A percentile compares a stretch with the other conserved stretches of the same genome.
Evolutionary conservation across 768 basidiomycete species (phyloP).

Genomic region (Rhizopogon roseolus): DNA sequence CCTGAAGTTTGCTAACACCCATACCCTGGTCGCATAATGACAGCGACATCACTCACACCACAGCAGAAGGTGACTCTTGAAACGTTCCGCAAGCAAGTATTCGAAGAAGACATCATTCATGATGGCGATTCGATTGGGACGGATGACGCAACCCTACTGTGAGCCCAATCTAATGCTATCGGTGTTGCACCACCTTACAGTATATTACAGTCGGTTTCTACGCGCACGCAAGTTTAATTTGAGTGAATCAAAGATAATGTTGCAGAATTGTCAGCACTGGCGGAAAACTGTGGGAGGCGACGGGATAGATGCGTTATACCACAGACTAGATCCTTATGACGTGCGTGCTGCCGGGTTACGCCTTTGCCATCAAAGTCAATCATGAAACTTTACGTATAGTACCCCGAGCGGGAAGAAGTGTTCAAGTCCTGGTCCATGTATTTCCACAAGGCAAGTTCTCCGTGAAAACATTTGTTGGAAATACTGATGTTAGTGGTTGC

Average conservation of each 20-base stretch:
- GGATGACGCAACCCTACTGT: slow-evolving; percentile 57
- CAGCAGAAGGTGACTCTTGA: slow-evolving; percentile 36
- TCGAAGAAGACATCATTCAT: slow-evolving; percentile 48
- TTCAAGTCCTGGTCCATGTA: slow-evolving; percentile 78
- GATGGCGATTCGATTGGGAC: slow-evolving; percentile 62
- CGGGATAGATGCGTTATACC: slow-evolving; percentile 63
- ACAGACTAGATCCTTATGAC: slow-evolving; percentile 62
- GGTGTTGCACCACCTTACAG: not conserved
- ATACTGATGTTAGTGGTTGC: not conserved
- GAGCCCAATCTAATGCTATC: slow-evolving; percentile 15
- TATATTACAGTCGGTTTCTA: slow-evolving; percentile 57
- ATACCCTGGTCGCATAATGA: not conserved
- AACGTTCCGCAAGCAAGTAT: slow-evolving; percentile 48
- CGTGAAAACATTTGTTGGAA: not conserved
- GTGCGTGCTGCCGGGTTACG: slow-evolving; percentile 42
- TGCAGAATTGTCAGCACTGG: slow-evolving; percentile 65
- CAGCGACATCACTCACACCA: slow-evolving; percentile 8
- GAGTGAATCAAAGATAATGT: slow-evolving; percentile 57
- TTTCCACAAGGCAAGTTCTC: slow-evolving; percentile 59
- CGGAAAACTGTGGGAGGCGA: slow-evolving; percentile 56
- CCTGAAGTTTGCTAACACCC: not conserved
- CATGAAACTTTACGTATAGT: slow-evolving; percentile 34
- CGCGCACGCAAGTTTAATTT: slow-evolving; percentile 65
- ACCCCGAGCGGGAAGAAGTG: slow-evolving; percentile 61
- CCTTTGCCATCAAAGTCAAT: not conserved